A percentile compares a stretch with the other conserved stretches of the same genome.
phyloP scores from a whole-genome alignment of 345 rosid genomes.

The Abelmoschus esculentus region DNA sequence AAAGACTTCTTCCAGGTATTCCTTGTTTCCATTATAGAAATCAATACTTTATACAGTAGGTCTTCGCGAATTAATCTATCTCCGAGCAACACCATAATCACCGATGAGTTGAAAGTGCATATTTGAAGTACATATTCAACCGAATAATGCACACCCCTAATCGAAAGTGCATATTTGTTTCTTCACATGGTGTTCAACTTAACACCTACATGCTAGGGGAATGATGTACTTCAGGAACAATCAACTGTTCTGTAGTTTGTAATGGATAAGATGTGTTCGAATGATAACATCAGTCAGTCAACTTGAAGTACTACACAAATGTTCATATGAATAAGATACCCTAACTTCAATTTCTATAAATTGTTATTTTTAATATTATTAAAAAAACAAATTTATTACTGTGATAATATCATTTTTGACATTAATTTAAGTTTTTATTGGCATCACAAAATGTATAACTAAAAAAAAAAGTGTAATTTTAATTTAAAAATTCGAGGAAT shows the following conservation, averaged over 20 bases:
- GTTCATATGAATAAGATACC: neutral
- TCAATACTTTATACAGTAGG: neutral
- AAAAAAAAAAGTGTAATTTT: too few relatives aligned
- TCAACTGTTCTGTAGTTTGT: neutral
- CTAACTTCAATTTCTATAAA: too few relatives aligned
- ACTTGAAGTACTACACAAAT: neutral
- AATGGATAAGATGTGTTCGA: neutral
- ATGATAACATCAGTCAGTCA: neutral
- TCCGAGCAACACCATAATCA: too few relatives aligned
- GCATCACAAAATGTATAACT: too few relatives aligned
- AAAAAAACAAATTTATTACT: too few relatives aligned
- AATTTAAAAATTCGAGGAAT: too few relatives aligned
- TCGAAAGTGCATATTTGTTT: neutral
- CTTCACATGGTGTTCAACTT: neutral
- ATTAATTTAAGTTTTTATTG: too few relatives aligned
- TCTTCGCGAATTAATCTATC: too few relatives aligned
- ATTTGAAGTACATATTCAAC: neutral
- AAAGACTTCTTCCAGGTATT: neutral
- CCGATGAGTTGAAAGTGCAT: neutral
- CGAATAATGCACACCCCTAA: too few relatives aligned
- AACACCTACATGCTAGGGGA: neutral
- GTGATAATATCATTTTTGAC: too few relatives aligned
- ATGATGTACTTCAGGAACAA: too few relatives aligned
- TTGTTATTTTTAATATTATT: too few relatives aligned
- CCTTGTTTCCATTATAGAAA: neutral